Base-by-base conservation (phyloP, 139 green algal species). In the Microglena sp. region DNA sequence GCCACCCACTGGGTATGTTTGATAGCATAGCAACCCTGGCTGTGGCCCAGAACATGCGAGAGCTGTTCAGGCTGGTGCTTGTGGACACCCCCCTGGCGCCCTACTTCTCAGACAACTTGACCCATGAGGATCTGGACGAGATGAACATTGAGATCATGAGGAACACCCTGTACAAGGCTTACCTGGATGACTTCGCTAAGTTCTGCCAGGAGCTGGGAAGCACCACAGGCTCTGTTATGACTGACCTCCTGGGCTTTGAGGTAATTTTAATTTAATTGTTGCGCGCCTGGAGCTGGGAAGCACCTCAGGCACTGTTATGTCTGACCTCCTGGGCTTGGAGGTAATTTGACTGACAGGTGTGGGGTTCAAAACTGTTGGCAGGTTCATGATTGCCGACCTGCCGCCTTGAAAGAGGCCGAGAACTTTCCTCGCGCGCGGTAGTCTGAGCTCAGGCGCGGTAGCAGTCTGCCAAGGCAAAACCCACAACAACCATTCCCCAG, bases 71-170 rank as follows among this genome's bases (percentile, higher is more conserved):
- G 22, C 76, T 99, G 46, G 93, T 98, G 32, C 82, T 98, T 44
- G 87, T 97, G 28, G 92, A 97, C 82, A 97, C 92, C 35, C 94
- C 94, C 2, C 78, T 99, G 55, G 91, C 91, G 4, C 90, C 91
- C 8, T 99, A 99, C 82, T 98, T 99, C 68, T 85, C 74, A 32
- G 84, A 88, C 59, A 85, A 86, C 69, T 76, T 92, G 18, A 87
- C 82, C 1, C 79, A 81, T 31, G 87, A 97, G 75, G 91, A 99
- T 62, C 79, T 99, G 73, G 93, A 98, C 64, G 94, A 99, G 70
- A 97, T 98, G 90, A 98, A 99, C 77, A 92, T 99, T 32, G 94
- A 99, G 77, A 91, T 97, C 69, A 91, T 98, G 84, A 72, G 88
- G 59, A 98, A 97, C 83, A 96, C 85, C 32, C 76, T 98, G 63